Percentiles rank a stretch among this genome's conserved stretches.
Evolutionary conservation across 441 rosid species (phyloP).

Genomic region (Arabidopsis lyrata): DNA sequence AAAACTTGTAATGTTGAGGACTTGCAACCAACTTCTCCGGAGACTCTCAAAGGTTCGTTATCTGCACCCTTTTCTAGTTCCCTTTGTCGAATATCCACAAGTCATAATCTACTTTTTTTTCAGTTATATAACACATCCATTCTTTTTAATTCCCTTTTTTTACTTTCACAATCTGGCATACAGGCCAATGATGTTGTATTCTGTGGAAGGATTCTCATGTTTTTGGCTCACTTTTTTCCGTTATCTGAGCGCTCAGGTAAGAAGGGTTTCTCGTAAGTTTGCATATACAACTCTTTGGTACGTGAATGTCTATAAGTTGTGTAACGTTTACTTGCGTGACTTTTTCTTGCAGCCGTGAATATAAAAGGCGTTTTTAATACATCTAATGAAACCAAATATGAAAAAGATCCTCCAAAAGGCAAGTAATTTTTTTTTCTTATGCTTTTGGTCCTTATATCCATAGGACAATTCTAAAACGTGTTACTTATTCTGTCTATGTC

Average conservation of each 20-base stretch:
- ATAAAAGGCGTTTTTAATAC: slow-evolving; percentile 97
- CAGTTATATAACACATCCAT: slow-evolving; percentile 17
- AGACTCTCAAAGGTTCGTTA: slow-evolving; percentile 85
- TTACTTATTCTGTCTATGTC: slow-evolving; percentile 32
- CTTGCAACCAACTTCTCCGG: slow-evolving; percentile 99
- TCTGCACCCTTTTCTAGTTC: slow-evolving; percentile 21
- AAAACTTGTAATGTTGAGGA: slow-evolving; percentile 98
- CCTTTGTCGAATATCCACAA: slow-evolving; percentile 6
- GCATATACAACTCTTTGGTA: slow-evolving; percentile 1
- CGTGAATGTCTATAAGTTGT: slow-evolving; percentile 23
- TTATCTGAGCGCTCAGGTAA: slow-evolving; percentile 96
- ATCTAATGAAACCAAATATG: slow-evolving; percentile 94
- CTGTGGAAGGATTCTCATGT: slow-evolving; percentile 97
- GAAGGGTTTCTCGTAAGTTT: slow-evolving; percentile 30
- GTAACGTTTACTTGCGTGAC: slow-evolving; percentile 31
- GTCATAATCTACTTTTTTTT: slow-evolving; percentile 19
- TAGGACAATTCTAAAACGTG: slow-evolving; percentile 27
- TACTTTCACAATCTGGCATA: slow-evolving; percentile 34
- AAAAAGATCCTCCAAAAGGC: slow-evolving; percentile 93
- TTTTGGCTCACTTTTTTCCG: slow-evolving; percentile 95
- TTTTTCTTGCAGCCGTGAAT: slow-evolving; percentile 85
- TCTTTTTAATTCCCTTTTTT: neutral
- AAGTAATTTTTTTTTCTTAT: slow-evolving; percentile 32
- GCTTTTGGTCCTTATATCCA: slow-evolving; percentile 22
- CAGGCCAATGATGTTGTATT: slow-evolving; percentile 98